Conservation (phyloP, 345 rosid genomes). For the Viola odorata region DNA sequence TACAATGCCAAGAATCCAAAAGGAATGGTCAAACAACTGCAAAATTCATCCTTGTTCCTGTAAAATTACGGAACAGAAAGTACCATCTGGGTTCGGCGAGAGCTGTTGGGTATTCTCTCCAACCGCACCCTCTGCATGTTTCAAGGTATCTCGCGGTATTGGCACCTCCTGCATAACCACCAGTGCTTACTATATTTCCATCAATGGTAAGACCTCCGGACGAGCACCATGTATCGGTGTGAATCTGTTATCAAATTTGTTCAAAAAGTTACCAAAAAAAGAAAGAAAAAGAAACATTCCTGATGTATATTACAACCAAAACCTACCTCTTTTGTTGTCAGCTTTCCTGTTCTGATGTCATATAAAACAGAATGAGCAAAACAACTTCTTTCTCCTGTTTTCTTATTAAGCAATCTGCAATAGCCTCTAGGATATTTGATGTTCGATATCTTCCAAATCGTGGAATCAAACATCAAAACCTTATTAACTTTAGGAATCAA, state of each 20-base stretch:
- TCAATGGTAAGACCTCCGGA: constrained; percentile 71
- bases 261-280: not conserved
- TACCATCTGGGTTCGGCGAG: constrained; percentile 76
- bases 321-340: constrained; percentile 15
- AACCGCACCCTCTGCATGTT: constrained; percentile 33
- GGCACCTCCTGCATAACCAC: constrained; percentile 65
- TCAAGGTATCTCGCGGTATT: constrained; percentile 53
- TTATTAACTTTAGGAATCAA: constrained; percentile 15
- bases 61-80: not conserved
- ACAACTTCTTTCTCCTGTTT: constrained; percentile 2
- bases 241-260: constrained; percentile 27
- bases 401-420: not conserved
- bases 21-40: not conserved
- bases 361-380: constrained; percentile 18
- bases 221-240: constrained; percentile 93
- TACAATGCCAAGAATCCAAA: not conserved
- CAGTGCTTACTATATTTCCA: constrained; percentile 69
- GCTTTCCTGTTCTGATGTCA: constrained; percentile 5
- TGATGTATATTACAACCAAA: not conserved
- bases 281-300: not conserved
- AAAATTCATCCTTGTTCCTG: constrained; percentile 6
- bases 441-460: constrained; percentile 10
- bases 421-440: constrained; percentile 1
- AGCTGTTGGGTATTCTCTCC: constrained; percentile 64
- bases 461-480: constrained; percentile 18